Conservation (phyloP, 176 grass and related monocot species). For the Hsuehochloa calcarea region DNA sequence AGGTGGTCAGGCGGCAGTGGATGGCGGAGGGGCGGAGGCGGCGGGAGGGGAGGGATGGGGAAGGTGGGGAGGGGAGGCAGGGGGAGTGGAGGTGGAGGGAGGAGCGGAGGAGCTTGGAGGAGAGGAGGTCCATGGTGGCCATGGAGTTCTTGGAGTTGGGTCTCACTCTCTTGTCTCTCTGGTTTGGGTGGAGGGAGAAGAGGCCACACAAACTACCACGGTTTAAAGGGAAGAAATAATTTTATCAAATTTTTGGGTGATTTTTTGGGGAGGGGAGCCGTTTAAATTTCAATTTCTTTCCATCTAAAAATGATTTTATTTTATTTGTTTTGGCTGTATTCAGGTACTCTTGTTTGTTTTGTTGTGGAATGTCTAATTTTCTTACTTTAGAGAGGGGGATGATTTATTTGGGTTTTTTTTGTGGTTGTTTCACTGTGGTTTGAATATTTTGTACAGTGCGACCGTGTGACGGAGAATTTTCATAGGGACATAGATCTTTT, state of each 20-base stretch:
- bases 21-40: constrained; percentile 29
- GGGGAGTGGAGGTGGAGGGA: constrained; percentile 33
- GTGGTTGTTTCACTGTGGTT: not conserved
- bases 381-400: not conserved
- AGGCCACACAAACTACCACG: constrained; percentile 37
- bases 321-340: not conserved
- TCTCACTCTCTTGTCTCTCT: not conserved
- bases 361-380: not conserved
- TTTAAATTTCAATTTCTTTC: not conserved
- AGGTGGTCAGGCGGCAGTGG: constrained; percentile 47
- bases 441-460: not conserved
- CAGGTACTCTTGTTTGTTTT: not conserved
- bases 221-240: not conserved
- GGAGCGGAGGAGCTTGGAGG: constrained; percentile 52
- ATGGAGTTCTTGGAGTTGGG: constrained; percentile 7
- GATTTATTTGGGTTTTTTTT: not conserved
- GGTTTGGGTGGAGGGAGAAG: constrained; percentile 38
- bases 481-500: no score
- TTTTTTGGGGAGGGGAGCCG: not conserved
- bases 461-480: no score
- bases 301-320: not conserved
- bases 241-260: not conserved
- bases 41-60: not conserved
- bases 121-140: constrained; percentile 64
- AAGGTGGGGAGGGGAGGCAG: not conserved